Evolutionary conservation across 2,329 filamentous ascomycete genomes (phyloP), one percentile per base, ranked within the genome.

Genomic region (Fusarium liriodendri): DNA sequence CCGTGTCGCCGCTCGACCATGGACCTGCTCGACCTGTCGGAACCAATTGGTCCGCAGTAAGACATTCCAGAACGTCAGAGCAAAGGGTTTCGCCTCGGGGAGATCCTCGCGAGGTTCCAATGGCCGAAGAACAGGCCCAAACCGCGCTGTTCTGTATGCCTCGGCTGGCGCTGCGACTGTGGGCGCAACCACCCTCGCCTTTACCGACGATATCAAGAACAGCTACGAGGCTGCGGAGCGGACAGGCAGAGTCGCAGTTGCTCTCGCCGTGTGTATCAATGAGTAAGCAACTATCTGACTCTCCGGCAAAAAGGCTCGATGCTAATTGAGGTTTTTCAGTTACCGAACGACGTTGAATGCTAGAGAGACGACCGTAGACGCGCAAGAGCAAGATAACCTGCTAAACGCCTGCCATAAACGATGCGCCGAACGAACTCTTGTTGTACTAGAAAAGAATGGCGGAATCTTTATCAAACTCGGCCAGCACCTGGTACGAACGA

Each of bases 391-490:
- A 79, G 86, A 89, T n/a, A 86, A 83, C n/a, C 83, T 93, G 40
- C 86, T 99, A 62, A 93, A 91, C 76, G 91, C 92, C 72, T 98
- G 97, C 80, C 97, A 99, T 83, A 93, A 97, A 81, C 90, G 97
- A 82, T 99, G 97, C 84, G 97, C 97, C 33, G 89, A 95, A 78
- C 91, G 97, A 71, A 98, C 97, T 1, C 86, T 98, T 47, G 89
- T 88, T 66, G 95, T 97, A 2, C 85, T 98, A 74, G 97, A 99
- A 87, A 95, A 94, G 87, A 98, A 98, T 82, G 97, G 97, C 29
- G 97, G 96, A 32, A 98, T 99, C 73, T 99, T 98, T 78, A 98
- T 99, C 82, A 99, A 99, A 84, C 86, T 99, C 42, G 97, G 97
- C 9, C 97, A 99, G 79, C 97, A 99, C 84, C 83, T 99, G 83